phyloP scores from a whole-genome alignment of 768 basidiomycete species.

The Suillus discolor region DNA sequence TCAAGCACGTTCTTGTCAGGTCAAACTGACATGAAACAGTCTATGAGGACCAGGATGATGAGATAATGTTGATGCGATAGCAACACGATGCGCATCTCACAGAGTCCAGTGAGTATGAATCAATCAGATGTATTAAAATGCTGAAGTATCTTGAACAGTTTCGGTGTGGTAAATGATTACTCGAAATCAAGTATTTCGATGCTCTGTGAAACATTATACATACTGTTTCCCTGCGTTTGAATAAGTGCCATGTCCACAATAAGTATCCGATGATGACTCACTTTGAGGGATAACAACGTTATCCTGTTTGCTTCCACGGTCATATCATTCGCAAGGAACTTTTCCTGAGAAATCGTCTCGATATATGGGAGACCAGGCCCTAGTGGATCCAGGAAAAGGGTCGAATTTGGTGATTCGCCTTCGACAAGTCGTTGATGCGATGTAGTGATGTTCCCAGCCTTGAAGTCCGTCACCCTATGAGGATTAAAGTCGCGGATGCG shows the following conservation, averaged over 20 bases:
- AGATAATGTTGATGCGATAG: background rate
- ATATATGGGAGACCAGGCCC: background rate
- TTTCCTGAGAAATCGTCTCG: background rate
- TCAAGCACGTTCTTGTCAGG: background rate
- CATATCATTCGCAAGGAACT: background rate
- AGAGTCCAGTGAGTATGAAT: background rate
- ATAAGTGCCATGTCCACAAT: background rate
- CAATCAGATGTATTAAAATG: background rate
- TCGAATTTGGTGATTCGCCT: background rate
- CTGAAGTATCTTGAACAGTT: background rate
- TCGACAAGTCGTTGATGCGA: background rate
- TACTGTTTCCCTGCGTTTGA: background rate
- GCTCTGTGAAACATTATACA: background rate
- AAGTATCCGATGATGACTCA: background rate
- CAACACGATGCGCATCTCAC: background rate
- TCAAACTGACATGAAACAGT: background rate
- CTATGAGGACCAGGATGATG: background rate
- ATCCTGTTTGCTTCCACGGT: background rate
- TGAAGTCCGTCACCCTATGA: background rate
- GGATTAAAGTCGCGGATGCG: conserved; percentile 3
- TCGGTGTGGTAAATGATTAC: background rate
- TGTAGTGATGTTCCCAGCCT: background rate
- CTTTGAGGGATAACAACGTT: background rate
- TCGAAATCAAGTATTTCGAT: background rate
- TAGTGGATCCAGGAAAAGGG: background rate